Evolutionary conservation across 2,329 filamentous ascomycete species (phyloP), one percentile per base, ranked within the genome.

Genomic region (Cladosporium sp.): DNA sequence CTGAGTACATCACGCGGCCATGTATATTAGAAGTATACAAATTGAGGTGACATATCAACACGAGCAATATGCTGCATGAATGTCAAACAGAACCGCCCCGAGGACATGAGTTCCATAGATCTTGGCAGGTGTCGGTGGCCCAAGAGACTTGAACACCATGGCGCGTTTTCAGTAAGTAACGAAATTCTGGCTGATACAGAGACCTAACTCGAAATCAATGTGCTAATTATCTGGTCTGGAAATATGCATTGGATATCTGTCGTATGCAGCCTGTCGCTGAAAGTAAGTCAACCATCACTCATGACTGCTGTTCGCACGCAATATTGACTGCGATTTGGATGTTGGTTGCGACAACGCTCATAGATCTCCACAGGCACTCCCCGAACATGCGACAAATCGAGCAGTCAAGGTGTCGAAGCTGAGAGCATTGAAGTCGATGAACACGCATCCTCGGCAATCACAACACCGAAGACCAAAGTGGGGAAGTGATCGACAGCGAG

Each of bases 391-490:
- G 10, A 46, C 13, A 23, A 3, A n/a, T 39, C 16, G 14, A 36
- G 13, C 5, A 43, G 5, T 6, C 0, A 1, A 43, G 2, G 4
- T 43, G n/a, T 7, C 6, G 23, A 26, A 51, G 48, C 28, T 10
- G 5, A 14, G 3, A 7, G 57, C n/a, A n/a, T n/a, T 51, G 49
- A 48, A 48, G 34, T 56, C 34, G 14, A 21, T n/a, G 26, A 43
- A 26, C 7, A 57, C 0, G 59, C 60, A 63, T 21, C 60, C 60
- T 63, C 60, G 60, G 60, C 49, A 63, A 63, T 30, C 49, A 56
- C 59, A 11, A 54, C 46, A n/a, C 21, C 48, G 59, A 49, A 48
- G 8, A 30, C n/a, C 8, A 26, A 53, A 53, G 48, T 56, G 60
- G 34, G 60, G 60, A 56, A 28, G 28, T 43, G 48, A 54, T 53